phyloP scores from a whole-genome alignment of 306 rosid genomes.

The Styphnolobium japonicum region DNA sequence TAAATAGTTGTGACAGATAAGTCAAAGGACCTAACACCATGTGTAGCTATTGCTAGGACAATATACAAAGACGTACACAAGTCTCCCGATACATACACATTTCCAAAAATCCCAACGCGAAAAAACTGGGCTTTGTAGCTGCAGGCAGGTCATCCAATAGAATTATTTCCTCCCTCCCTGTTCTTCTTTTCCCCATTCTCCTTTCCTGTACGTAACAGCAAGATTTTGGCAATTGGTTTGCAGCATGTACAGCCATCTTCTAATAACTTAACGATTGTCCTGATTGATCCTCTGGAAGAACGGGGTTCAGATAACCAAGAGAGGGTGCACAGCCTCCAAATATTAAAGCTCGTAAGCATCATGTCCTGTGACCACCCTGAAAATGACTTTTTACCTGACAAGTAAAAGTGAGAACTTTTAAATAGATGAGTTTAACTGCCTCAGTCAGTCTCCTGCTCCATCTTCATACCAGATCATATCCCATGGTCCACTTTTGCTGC shows the following conservation, averaged over 20 bases:
- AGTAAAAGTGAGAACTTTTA: constrained; percentile 5
- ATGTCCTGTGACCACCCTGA: not conserved
- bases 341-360: constrained; percentile 15
- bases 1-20: not conserved
- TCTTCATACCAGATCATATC: constrained; percentile 54
- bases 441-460: constrained; percentile 46
- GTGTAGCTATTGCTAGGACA: not conserved
- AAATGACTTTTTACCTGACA: not conserved
- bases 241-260: not conserved
- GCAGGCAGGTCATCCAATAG: too few species aligned
- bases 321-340: not conserved
- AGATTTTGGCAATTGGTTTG: not conserved
- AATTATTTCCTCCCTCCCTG: not conserved
- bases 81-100: not conserved
- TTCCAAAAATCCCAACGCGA: not conserved
- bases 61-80: not conserved
- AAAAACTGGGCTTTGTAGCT: not conserved
- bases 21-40: not conserved
- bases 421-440: too few species aligned
- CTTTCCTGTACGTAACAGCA: not conserved
- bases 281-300: not conserved
- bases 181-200: not conserved
- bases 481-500: constrained; percentile 86
- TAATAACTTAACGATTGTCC: not conserved
- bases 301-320: not conserved